Conservation (phyloP, 257 asterid species). For the Mitragyna speciosa region DNA sequence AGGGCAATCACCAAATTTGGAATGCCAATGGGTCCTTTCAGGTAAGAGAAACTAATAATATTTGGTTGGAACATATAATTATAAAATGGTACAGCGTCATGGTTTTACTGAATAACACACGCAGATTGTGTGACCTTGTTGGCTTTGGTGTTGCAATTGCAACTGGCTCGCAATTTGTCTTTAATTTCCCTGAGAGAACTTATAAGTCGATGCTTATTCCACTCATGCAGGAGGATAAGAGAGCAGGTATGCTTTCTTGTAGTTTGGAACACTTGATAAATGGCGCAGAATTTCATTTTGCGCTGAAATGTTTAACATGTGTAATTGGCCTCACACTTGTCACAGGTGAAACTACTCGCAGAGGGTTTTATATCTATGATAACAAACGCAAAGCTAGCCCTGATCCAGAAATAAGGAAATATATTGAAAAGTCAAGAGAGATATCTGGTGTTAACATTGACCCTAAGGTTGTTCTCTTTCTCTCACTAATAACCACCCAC, state of each 20-base stretch:
- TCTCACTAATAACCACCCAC: neutral
- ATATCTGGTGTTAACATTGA: constrained; percentile 71
- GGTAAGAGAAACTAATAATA: constrained; percentile 38
- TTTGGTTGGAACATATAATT: neutral
- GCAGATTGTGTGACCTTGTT: constrained; percentile 85
- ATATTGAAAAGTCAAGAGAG: constrained; percentile 75
- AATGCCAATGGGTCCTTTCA: constrained; percentile 98
- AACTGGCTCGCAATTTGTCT: constrained; percentile 71
- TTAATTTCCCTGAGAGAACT: constrained; percentile 78
- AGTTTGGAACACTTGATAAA: neutral
- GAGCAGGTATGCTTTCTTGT: constrained; percentile 54
- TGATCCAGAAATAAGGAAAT: constrained; percentile 81
- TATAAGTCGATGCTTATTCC: constrained; percentile 86
- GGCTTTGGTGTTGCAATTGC: constrained; percentile 92
- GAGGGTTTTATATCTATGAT: constrained; percentile 75
- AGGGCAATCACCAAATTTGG: constrained; percentile 78
- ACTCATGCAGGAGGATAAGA: constrained; percentile 85
- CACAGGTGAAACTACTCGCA: constrained; percentile 77
- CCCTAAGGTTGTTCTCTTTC: constrained; percentile 59
- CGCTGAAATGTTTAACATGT: constrained; percentile 4
- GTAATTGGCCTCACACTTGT: constrained; percentile 13
- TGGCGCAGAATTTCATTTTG: neutral
- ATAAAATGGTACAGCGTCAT: neutral
- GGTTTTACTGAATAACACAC: constrained; percentile 10
- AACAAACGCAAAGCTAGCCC: constrained; percentile 85